Evolutionary conservation across 768 basidiomycete genomes (phyloP), one percentile per base, ranked within the genome.

Genomic region (Mrakia blollopis): DNA sequence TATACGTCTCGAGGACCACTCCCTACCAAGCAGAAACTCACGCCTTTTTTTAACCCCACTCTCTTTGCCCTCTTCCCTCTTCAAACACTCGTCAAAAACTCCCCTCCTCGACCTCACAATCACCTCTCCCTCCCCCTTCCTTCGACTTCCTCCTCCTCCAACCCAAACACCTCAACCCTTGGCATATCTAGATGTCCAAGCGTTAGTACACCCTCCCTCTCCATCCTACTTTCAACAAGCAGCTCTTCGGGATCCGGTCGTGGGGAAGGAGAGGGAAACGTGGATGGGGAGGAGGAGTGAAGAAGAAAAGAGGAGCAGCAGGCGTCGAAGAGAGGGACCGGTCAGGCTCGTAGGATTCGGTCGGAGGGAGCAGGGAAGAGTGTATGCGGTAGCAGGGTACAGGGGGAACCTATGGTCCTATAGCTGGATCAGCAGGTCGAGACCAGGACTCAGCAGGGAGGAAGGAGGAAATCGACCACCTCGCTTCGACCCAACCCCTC

Each of bases 141-240:
- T 30, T 39, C 65, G 37, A 57, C 65, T 35, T 69, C 35, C 68
- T 44, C 44, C 44, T 44, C 44, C 44, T 13, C 44, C 74, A 16
- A 14, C 37, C 28, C 35, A 54, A 39, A 21, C 65, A 41, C 47
- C 65, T 9, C 35, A 25, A 32, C 23, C 62, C 57, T 75, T 68
- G 32, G 21, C 44, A 47, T 60, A 32, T 28, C 21, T 47, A 77
- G 76, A 77, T 77, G 76, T 77, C 76, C 76, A 77, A 77, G 76
- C 76, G 76, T 77, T 65, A 77, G 76, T 77, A 60, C 52, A 10
- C 25, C 35, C 4, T 35, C 44, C 39, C 13, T 52, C 35, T 61
- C 32, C 63, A 52, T 25, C 57, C 13, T 21, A n/a, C 25, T n/a
- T 14, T 47, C 25, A 25, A 50, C 47, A 50, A 50, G 47, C 47